These are phyloP conservation scores for Parmelia sp. DNA, from an alignment of 495 filamentous ascomycete species.

Conservation along the genomic window DNA sequence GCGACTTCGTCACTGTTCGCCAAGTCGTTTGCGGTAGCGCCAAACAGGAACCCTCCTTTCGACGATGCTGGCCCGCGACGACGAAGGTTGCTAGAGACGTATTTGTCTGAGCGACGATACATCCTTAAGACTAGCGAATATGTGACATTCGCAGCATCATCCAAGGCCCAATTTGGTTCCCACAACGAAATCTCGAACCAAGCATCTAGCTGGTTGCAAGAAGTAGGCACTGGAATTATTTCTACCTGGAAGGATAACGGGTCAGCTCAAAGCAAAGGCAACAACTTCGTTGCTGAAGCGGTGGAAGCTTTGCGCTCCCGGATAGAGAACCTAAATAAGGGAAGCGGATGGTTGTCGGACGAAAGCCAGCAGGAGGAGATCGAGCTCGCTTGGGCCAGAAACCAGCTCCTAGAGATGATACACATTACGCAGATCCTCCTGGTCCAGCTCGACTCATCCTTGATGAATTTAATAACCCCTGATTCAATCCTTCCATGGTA, in stretches of 20 bases:
- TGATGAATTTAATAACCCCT: slow-evolving; percentile 49
- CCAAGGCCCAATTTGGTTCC: background rate
- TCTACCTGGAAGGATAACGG: slow-evolving; percentile 18
- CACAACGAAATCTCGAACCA: background rate
- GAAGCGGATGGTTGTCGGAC: slow-evolving; percentile 47
- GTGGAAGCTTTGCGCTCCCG: slow-evolving; percentile 43
- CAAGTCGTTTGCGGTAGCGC: slow-evolving; percentile 36
- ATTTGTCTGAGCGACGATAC: slow-evolving; percentile 60
- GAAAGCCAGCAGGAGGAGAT: slow-evolving; percentile 45
- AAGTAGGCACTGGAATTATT: slow-evolving; percentile 24
- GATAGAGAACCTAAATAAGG: slow-evolving; percentile 40
- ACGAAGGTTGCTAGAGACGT: slow-evolving; percentile 56
- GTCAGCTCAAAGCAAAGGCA: slow-evolving; percentile 10
- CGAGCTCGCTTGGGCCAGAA: slow-evolving; percentile 57
- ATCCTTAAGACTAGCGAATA: slow-evolving; percentile 44
- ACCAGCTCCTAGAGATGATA: slow-evolving; percentile 57
- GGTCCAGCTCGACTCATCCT: slow-evolving; percentile 53
- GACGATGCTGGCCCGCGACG: slow-evolving; percentile 51
- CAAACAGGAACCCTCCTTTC: slow-evolving; percentile 25
- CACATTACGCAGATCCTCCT: slow-evolving; percentile 71
- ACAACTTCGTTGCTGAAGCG: slow-evolving; percentile 19
- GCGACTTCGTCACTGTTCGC: slow-evolving; percentile 33
- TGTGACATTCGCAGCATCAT: slow-evolving; percentile 26
- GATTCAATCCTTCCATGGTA: slow-evolving; percentile 65
- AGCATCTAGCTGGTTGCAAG: slow-evolving; percentile 26